Percentiles rank a stretch among this genome's conserved stretches.
These are phyloP conservation scores for Geoglossum glabrum DNA, from an alignment of 495 filamentous ascomycete species.

Conservation along the genomic window DNA sequence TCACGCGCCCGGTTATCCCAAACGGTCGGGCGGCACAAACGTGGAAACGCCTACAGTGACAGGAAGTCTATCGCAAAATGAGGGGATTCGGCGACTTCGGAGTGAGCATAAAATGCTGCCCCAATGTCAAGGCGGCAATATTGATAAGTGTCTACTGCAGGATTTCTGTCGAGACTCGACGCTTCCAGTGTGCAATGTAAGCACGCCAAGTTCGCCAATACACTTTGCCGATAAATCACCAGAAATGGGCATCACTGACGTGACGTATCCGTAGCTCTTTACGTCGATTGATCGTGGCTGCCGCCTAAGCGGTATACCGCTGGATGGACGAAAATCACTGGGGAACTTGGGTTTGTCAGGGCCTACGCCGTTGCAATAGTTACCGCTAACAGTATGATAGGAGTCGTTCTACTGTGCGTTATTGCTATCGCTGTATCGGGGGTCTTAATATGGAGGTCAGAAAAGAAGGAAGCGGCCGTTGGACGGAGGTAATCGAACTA, in stretches of 20 bases:
- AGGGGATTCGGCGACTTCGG: not conserved
- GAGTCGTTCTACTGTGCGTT: constrained; percentile 73
- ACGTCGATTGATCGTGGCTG: constrained; percentile 41
- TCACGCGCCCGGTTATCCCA: not conserved
- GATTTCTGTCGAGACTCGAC: constrained; percentile 94
- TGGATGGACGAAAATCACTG: constrained; percentile 42
- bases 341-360: constrained; percentile 62
- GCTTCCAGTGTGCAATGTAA: constrained; percentile 88
- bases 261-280: constrained; percentile 30
- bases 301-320: constrained; percentile 46
- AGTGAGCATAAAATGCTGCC: not conserved
- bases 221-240: constrained; percentile 3
- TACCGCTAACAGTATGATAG: constrained; percentile 21
- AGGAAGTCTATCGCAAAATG: not conserved
- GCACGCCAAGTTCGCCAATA: constrained; percentile 19
- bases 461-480: constrained; percentile 84
- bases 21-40: not conserved
- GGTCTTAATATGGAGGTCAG: constrained; percentile 57
- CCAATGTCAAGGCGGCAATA: not conserved
- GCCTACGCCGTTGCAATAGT: not conserved
- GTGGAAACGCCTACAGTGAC: not conserved
- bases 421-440: constrained; percentile 48
- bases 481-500: constrained; percentile 51
- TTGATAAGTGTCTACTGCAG: constrained; percentile 19
- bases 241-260: too few relatives aligned